Evolutionary conservation across 495 filamentous ascomycete genomes (phyloP), one percentile per base, ranked within the genome.

Genomic region (Penicillium crystallinum): DNA sequence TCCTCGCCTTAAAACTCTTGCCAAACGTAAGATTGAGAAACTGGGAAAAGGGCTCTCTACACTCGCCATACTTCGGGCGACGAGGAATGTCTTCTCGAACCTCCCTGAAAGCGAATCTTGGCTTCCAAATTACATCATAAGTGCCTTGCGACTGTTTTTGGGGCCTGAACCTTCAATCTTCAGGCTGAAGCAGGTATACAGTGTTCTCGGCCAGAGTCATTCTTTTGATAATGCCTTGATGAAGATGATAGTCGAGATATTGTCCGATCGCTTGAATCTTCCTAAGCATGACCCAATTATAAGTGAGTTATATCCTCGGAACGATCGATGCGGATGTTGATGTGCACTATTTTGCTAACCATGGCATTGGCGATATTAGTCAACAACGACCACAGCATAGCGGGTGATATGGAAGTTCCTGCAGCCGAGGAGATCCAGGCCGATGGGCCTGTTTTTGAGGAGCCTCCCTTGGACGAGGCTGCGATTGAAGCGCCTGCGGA

Each of bases 81-180:
- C 51, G 4, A 54, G 41, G 19, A 37, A 48, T 3, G 36, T 57
- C 1, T 47, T 57, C 29, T 45, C 50, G 14, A 49, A 9, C 1
- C 58, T 61, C 8, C 58, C 54, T 0, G 29, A 35, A 31, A 47
- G 18, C 17, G 58, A 61, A 37, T 23, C 17, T 10, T 61, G 58
- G 58, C 51, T 61, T 42, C 41, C 43, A 9, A 18, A 25, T 3
- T 53, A 53, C 19, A 33, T 53, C n/a, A 11, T 35, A 41, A 40
- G 22, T 23, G n/a, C 4, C 10, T n/a, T 53, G 6, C 34, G 23
- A 33, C 50, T 18, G 11, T 25, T 35, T 5, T 21, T 43, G 29
- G 25, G 6, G 6, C 2, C 12, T 31, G 8, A 9, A 31, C 29
- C 6, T 2, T 31, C 29, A 31, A 9, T 7, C 29, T 31, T 6